Base-by-base conservation (phyloP, 192 early-diverging fungal species). In the Endogone sp. region DNA sequence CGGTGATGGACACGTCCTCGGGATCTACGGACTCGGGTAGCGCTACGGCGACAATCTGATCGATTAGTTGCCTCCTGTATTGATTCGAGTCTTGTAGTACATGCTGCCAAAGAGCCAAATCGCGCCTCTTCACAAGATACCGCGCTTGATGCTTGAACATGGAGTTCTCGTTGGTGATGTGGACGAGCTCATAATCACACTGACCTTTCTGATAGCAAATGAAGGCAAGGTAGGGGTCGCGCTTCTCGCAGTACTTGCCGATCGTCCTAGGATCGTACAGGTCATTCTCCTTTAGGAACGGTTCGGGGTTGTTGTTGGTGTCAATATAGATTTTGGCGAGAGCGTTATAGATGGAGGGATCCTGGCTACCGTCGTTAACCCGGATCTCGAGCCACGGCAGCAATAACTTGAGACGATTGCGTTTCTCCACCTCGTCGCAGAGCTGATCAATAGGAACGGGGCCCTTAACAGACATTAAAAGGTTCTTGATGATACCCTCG, bases 81-180 rank as follows among this genome's bases (percentile, higher is more conserved):
- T 89, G 84, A 66, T 96, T 95, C 65, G 87, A 86, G 54, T 86
- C 79, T 60, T 84, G 85, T 32, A 99, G 78, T 3, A 92, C 97
- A 80, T 86, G 85, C 56, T 79, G 79, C 97, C 97, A 99, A 62
- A 99, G 80, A 29, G 82, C 82, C 24, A 83, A 77, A 76, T 96
- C 94, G 44, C 95, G 89, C 24, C 96, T 85, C 67, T 91, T 89
- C 67, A 99, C 93, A 63, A 99, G 81, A 68, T 99, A 99, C 66
- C 97, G 91, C 20, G 96, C 90, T 83, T 98, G 97, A 75, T 97
- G 97, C 82, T 99, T 99, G 82, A 98, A 99, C 96, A 99, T 98
- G 31, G 90, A 85, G 78, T 99, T 98, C 62, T 98, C 94, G 85
- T 92, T 97, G 32, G 97, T 98, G 69, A 99, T 89, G n/a, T 92